phyloP scores from a whole-genome alignment of 2,329 filamentous ascomycete genomes.

The Scedosporium boydii region DNA sequence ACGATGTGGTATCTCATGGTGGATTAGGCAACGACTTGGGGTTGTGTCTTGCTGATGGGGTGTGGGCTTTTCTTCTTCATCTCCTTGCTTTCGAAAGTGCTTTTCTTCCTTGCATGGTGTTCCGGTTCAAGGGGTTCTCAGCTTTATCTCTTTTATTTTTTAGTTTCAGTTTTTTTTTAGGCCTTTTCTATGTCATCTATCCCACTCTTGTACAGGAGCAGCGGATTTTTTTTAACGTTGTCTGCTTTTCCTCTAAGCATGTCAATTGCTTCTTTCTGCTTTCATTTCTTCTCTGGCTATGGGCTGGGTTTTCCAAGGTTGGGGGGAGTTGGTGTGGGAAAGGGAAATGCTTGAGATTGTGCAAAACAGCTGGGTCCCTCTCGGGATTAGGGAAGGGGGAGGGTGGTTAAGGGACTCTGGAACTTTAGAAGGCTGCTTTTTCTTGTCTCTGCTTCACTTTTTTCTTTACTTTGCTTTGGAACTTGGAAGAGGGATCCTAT shows the following conservation, averaged over 20 bases:
- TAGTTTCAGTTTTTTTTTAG: constrained; percentile 1
- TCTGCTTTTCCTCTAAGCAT: background rate
- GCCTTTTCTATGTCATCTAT: background rate
- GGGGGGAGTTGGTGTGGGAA: background rate
- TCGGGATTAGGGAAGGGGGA: background rate
- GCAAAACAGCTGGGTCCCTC: background rate
- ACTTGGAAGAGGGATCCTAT: background rate
- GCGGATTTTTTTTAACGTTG: background rate
- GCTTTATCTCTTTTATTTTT: constrained; percentile 1
- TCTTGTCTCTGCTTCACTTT: background rate
- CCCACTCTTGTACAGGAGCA: background rate
- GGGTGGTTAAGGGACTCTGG: too few species aligned
- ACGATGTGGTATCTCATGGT: too few species aligned
- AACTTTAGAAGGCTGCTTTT: too few species aligned
- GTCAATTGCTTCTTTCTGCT: background rate
- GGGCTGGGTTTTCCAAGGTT: background rate
- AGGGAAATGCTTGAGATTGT: background rate
- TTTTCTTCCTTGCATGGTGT: constrained; percentile 9
- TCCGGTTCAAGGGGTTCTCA: constrained; percentile 1
- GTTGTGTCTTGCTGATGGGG: background rate
- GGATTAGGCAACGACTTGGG: background rate
- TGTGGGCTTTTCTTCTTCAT: background rate
- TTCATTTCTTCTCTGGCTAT: background rate
- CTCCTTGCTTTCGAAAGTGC: constrained; percentile 9
- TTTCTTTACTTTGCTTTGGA: background rate